Conservation (phyloP, 352 stramenopile species). For the Globisporangium okanoganense region DNA sequence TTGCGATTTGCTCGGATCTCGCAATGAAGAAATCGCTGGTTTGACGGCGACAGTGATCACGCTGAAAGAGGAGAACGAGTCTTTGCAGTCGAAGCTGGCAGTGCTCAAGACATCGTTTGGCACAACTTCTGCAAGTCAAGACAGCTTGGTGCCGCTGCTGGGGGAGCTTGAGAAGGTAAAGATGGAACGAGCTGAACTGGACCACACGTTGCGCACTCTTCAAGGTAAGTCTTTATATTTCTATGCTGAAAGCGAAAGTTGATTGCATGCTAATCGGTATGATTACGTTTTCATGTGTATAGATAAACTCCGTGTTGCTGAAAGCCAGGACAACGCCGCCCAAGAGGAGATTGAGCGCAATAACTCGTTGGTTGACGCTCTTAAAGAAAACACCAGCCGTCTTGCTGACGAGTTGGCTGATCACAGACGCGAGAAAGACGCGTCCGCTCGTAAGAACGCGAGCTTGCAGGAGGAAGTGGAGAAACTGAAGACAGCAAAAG, state of each 20-base stretch:
- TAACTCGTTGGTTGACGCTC: slow-evolving; percentile 13
- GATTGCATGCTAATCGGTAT: background rate
- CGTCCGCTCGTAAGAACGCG: slow-evolving; percentile 16
- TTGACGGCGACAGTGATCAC: background rate
- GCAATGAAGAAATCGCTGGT: slow-evolving; percentile 8
- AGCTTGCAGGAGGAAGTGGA: slow-evolving; percentile 37
- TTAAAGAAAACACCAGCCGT: slow-evolving; percentile 14
- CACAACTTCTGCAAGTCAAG: background rate
- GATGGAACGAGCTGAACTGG: slow-evolving; percentile 39
- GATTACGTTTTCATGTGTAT: background rate
- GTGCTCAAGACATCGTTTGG: background rate
- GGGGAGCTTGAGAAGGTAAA: slow-evolving; percentile 66
- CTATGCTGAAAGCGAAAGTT: background rate
- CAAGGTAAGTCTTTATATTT: slow-evolving; percentile 26
- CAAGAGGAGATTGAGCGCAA: slow-evolving; percentile 11
- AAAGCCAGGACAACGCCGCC: slow-evolving; percentile 8
- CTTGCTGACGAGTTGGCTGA: slow-evolving; percentile 12
- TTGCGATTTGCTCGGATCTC: background rate
- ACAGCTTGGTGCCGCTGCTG: slow-evolving; percentile 30
- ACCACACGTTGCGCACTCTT: slow-evolving; percentile 36
- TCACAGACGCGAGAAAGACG: slow-evolving; percentile 18
- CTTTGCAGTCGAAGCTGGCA: slow-evolving; percentile 4
- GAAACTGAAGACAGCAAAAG: slow-evolving; percentile 19
- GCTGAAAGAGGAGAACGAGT: slow-evolving; percentile 12
- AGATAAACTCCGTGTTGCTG: slow-evolving; percentile 14